Base-by-base conservation (phyloP, 192 early-diverging fungal species). In the Paraglomus occultum region DNA sequence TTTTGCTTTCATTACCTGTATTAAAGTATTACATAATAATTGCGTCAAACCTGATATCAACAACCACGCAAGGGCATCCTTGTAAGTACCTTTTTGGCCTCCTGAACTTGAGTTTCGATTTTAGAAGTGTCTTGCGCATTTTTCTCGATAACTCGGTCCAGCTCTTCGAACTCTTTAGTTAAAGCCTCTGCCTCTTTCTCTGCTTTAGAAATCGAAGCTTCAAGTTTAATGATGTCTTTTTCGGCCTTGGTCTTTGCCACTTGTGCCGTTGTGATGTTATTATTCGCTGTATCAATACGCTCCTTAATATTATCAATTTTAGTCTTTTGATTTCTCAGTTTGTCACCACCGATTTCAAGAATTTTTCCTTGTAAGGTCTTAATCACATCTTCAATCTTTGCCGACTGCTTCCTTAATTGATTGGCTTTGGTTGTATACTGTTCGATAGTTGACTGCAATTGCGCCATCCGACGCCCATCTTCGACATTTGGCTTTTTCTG, bases 301-400 rank as follows among this genome's bases (percentile, higher is more conserved):
- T 94, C 89, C 23, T 80, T 76, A 49, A 98, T 72, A 14, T 87
- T 86, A 59, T 95, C 92, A 9, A 94, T 91, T 23, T 87, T 90
- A 49, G 88, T 83, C 58, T 92, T 93, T 77, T 99, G 96, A 5
- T 85, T 76, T 51, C 96, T 85, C 40, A 99, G 77, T 73, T 88
- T 84, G 55, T 92, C 89, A 48, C 94, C 96, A 65, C 97, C 97
- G 43, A 86, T 90, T 71, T 95, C 86, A 75, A 97, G 79, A 64
- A 99, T 96, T 67, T 94, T 85, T 46, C 94, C 88, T 60, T 97
- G 94, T 18, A 98, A 79, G 42, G 79, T 76, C 48, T 85, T 83
- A 67, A 99, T 96, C 49, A 86, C 88, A 4, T 78, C 85, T 66
- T 97, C 88, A 54, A 98, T 88, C 10, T 76, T 74, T 11, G 79